Evolutionary conservation across 208 protist species (phyloP).

Genomic region (Willaertia magna): DNA sequence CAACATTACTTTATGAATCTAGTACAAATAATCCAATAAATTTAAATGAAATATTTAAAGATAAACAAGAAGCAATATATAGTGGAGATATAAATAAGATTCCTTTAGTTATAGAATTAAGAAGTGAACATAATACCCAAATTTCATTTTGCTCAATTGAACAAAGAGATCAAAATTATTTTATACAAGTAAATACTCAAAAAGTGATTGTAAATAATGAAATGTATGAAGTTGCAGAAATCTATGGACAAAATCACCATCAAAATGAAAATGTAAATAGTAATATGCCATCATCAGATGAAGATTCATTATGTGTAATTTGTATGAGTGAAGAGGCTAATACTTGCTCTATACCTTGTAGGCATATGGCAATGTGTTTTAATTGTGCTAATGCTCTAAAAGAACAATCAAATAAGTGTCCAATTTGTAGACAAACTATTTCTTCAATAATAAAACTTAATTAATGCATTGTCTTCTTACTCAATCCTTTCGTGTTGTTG

Average conservation of each 20-base stretch:
- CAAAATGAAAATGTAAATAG: not conserved
- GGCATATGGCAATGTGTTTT: conserved; percentile 83
- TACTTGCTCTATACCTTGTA: conserved; percentile 77
- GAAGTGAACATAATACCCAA: not conserved
- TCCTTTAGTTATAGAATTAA: not conserved
- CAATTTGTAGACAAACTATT: conserved; percentile 70
- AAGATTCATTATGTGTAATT: conserved; percentile 71
- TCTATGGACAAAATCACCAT: not conserved
- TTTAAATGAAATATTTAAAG: not conserved
- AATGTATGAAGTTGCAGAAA: not conserved
- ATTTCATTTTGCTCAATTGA: not conserved
- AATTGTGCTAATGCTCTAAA: conserved; percentile 74
- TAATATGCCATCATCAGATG: conserved; percentile 39
- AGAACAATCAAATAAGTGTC: conserved; percentile 75
- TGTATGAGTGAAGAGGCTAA: conserved; percentile 73
- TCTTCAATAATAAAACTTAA: not conserved
- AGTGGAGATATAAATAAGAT: not conserved
- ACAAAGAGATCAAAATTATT: not conserved
- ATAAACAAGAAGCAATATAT: not conserved
- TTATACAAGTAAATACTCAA: not conserved
- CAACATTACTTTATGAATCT: not conserved
- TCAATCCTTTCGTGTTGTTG: too few species aligned
- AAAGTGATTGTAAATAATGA: not conserved
- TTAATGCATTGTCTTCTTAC: too few species aligned
- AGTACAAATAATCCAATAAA: too few species aligned